Percentiles rank a stretch among this genome's conserved stretches.
Conservation (phyloP, 768 basidiomycete species). For the Panellus pusillus region DNA sequence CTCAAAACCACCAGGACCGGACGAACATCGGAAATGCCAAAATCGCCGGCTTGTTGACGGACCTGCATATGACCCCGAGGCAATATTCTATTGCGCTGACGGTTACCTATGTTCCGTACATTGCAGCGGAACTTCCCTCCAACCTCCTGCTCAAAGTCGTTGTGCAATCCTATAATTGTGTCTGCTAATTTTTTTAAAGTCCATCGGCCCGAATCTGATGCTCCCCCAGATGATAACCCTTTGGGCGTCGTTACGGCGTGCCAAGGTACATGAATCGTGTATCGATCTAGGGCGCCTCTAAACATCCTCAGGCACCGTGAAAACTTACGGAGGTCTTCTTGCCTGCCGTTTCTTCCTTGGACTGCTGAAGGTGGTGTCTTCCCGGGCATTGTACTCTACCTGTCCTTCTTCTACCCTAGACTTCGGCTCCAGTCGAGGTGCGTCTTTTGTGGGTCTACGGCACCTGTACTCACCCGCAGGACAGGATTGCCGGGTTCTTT, state of each 20-base stretch:
- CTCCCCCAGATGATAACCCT: conserved; percentile 59
- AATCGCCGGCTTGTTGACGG: conserved; percentile 57
- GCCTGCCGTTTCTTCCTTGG: conserved; percentile 54
- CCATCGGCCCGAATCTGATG: conserved; percentile 57
- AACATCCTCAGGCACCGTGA: conserved; percentile 43
- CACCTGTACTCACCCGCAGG: conserved; percentile 39
- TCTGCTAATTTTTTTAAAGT: conserved; percentile 23
- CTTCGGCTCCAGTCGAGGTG: conserved; percentile 50
- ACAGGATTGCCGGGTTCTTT: conserved; percentile 48
- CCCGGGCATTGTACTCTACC: conserved; percentile 58
- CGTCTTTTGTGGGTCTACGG: neutral
- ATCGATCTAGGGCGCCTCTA: neutral
- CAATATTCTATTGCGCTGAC: conserved; percentile 53
- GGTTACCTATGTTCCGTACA: conserved; percentile 55
- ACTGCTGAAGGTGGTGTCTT: conserved; percentile 54
- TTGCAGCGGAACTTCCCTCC: conserved; percentile 59
- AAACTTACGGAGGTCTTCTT: conserved; percentile 43
- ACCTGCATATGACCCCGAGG: conserved; percentile 49
- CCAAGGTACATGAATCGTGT: conserved; percentile 43
- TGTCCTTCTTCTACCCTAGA: conserved; percentile 58
- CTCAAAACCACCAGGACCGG: conserved; percentile 38
- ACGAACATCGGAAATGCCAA: conserved; percentile 61
- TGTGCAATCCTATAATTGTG: neutral
- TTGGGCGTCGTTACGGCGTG: conserved; percentile 67
- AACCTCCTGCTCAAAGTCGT: conserved; percentile 57